phyloP scores from a whole-genome alignment of 345 rosid genomes.

The Litchi chinensis region DNA sequence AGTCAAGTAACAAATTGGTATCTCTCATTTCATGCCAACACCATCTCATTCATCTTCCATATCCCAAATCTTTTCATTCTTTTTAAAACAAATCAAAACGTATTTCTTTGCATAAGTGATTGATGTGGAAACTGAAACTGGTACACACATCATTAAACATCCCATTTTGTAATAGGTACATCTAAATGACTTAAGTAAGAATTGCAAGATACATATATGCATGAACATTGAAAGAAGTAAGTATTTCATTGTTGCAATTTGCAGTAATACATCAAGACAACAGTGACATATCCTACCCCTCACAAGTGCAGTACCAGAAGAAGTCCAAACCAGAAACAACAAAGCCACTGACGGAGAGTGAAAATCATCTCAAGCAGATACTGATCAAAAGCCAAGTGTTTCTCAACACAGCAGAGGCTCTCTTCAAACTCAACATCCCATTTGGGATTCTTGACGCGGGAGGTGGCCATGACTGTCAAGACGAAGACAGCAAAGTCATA shows the following conservation, averaged over 20 bases:
- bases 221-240: neutral
- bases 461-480: constrained; percentile 30
- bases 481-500: constrained; percentile 54
- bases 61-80: too few species aligned
- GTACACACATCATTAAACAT: neutral
- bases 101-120: too few species aligned
- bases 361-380: constrained; percentile 63
- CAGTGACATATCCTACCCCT: constrained; percentile 1
- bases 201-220: neutral
- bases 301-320: constrained; percentile 27
- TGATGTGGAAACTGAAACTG: neutral
- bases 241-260: constrained; percentile 21
- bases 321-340: constrained; percentile 22
- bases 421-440: constrained; percentile 75
- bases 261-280: constrained; percentile 43
- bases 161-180: neutral
- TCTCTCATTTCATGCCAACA: too few species aligned
- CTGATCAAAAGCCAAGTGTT: constrained; percentile 63
- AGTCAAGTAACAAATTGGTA: too few species aligned
- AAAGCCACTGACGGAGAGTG: constrained; percentile 59
- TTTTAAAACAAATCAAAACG: too few species aligned
- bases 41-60: too few species aligned
- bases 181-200: too few species aligned
- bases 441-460: constrained; percentile 30
- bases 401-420: constrained; percentile 75